Conservation (phyloP, 345 rosid genomes). For the rapeseed (Brassica napus) region DNA sequence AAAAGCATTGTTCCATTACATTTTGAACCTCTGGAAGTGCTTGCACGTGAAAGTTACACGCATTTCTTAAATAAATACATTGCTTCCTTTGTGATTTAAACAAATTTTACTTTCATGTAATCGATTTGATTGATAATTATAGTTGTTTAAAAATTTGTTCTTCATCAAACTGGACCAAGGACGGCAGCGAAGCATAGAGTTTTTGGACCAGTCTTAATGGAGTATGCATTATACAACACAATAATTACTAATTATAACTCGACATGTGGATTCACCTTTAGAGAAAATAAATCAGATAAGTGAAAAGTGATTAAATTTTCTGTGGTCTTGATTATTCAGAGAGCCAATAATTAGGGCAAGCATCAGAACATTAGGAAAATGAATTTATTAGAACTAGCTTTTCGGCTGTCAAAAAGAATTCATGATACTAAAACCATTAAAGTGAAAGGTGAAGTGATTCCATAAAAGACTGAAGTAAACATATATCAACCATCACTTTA, state of each 20-base stretch:
- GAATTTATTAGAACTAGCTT: constrained; percentile 5
- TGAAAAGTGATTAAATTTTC: not conserved
- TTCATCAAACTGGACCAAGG: constrained; percentile 21
- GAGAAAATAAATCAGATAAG: not conserved
- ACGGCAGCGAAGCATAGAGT: constrained; percentile 10
- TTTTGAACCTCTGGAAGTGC: constrained; percentile 28
- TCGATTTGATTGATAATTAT: constrained; percentile 5
- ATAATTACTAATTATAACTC: not conserved
- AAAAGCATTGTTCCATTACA: not conserved
- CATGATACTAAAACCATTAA: constrained; percentile 15
- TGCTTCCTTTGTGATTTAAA: constrained; percentile 10
- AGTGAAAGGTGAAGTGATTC: constrained; percentile 32
- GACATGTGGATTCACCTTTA: constrained; percentile 24
- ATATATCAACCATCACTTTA: constrained; percentile 33
- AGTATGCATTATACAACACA: constrained; percentile 6
- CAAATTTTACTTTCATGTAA: constrained; percentile 10
- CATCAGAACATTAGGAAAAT: constrained; percentile 25
- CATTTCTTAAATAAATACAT: not conserved
- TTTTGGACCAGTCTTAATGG: constrained; percentile 20
- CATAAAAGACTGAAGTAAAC: constrained; percentile 10
- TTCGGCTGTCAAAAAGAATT: constrained; percentile 17
- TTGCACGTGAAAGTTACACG: constrained; percentile 17
- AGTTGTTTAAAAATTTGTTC: constrained; percentile 13
- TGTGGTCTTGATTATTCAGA: constrained; percentile 15
- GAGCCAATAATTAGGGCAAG: not conserved